phyloP scores from a whole-genome alignment of 164 flowering plant genomes.

The Chimonanthus praecox region DNA sequence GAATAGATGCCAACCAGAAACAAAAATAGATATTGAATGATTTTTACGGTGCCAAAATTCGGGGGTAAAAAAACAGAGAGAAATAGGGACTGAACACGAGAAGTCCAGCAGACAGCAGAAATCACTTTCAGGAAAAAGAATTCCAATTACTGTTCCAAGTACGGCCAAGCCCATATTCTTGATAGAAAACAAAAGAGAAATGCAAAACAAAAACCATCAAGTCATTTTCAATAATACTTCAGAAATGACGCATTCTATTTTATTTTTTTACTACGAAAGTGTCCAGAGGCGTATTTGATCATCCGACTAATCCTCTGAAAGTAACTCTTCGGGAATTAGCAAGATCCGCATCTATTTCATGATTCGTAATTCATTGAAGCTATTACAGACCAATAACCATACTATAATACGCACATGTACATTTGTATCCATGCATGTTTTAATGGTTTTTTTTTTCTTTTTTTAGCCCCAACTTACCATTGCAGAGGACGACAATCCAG shows the following conservation, averaged over 20 bases:
- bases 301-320: too few relatives aligned
- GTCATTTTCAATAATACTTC: neutral
- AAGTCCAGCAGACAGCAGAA: neutral
- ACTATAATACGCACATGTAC: neutral
- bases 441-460: neutral
- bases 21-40: neutral
- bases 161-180: neutral
- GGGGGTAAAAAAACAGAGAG: neutral
- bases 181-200: neutral
- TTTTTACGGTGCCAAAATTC: too few relatives aligned
- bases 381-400: neutral
- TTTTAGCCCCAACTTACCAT: constrained; percentile 23
- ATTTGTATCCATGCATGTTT: neutral
- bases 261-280: too few relatives aligned
- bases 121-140: too few relatives aligned
- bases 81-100: neutral
- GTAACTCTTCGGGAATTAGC: too few relatives aligned
- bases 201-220: neutral
- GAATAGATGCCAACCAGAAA: neutral
- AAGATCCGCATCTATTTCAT: neutral
- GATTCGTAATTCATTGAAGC: neutral
- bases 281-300: too few relatives aligned
- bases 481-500: constrained; percentile 40
- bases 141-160: neutral
- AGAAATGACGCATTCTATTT: too few relatives aligned